Evolutionary conservation across 768 basidiomycete genomes (phyloP).

Genomic region (Phanerochaete carnosa): DNA sequence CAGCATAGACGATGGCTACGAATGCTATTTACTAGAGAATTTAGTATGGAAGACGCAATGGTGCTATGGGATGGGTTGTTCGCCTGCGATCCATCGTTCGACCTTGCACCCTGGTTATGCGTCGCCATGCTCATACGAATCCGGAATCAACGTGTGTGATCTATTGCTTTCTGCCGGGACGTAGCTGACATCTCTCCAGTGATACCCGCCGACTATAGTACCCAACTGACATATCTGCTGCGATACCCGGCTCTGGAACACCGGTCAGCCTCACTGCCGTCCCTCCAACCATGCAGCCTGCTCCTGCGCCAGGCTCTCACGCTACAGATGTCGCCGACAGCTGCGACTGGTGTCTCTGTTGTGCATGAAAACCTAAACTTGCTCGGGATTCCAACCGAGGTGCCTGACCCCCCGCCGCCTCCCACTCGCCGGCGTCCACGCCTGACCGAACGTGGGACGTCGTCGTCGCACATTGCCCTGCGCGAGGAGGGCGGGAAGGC

Average conservation of each 20-base stretch:
- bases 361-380: constrained; percentile 80
- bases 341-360: constrained; percentile 73
- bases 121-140: constrained; percentile 95
- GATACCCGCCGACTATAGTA: constrained; percentile 82
- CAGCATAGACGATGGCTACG: constrained; percentile 82
- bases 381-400: constrained; percentile 68
- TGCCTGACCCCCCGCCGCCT: constrained; percentile 44
- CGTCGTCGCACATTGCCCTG: constrained; percentile 14
- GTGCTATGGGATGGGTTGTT: constrained; percentile 95
- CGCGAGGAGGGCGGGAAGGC: not conserved
- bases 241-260: constrained; percentile 67
- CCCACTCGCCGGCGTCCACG: constrained; percentile 35
- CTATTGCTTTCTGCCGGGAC: not conserved
- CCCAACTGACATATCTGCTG: constrained; percentile 77
- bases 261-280: constrained; percentile 10
- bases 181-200: constrained; percentile 43
- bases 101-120: constrained; percentile 82
- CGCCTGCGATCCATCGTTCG: constrained; percentile 77
- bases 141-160: constrained; percentile 75
- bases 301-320: constrained; percentile 83
- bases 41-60: constrained; percentile 77
- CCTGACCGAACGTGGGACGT: constrained; percentile 27
- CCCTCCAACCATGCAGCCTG: constrained; percentile 56
- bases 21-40: constrained; percentile 90
- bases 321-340: constrained; percentile 69